A percentile compares a stretch with the other conserved stretches of the same genome.
These are phyloP conservation scores for Golubevia sp. DNA, from an alignment of 1,284 basidiomycete species.

Conservation along the genomic window DNA sequence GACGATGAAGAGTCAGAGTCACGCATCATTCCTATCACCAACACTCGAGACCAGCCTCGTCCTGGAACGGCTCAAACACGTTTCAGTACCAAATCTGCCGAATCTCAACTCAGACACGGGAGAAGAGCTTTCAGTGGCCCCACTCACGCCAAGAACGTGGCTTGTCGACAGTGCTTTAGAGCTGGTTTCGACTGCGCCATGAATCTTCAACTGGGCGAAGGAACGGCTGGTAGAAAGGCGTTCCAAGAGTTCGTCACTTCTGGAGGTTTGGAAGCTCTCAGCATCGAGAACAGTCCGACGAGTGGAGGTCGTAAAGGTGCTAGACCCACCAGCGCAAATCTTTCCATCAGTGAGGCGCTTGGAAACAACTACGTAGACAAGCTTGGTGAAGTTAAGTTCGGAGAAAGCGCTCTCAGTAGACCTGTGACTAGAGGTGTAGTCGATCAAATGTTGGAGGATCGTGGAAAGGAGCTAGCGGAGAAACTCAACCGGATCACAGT, in stretches of 20 bases:
- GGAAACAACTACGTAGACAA: conserved; percentile 39
- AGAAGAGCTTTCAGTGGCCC: conserved; percentile 6
- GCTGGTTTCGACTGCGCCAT: conserved; percentile 39
- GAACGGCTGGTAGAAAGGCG: conserved; percentile 26
- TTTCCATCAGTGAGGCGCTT: conserved; percentile 27
- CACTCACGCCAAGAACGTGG: conserved; percentile 16
- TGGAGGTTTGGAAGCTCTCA: conserved; percentile 30
- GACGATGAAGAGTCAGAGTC: conserved; percentile 11
- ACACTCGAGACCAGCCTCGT: conserved; percentile 11
- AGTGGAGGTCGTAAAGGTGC: conserved; percentile 5
- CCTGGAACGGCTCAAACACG: conserved; percentile 32
- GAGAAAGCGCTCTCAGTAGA: conserved; percentile 35
- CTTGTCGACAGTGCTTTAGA: conserved; percentile 33
- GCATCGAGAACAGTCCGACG: conserved; percentile 15
- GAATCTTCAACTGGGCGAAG: conserved; percentile 34
- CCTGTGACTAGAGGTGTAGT: conserved; percentile 36
- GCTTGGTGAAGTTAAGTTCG: conserved; percentile 39
- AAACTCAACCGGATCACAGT: conserved; percentile 7
- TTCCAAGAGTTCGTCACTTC: conserved; percentile 41
- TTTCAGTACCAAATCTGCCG: conserved; percentile 26
- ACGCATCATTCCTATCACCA: conserved; percentile 31
- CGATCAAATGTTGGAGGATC: conserved; percentile 33
- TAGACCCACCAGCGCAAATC: conserved; percentile 8
- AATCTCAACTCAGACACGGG: conserved; percentile 8
- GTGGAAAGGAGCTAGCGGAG: conserved; percentile 3